A percentile compares a stretch with the other conserved stretches of the same genome.
phyloP scores from a whole-genome alignment of 106 monocot species.

The Triglochin maritima region DNA sequence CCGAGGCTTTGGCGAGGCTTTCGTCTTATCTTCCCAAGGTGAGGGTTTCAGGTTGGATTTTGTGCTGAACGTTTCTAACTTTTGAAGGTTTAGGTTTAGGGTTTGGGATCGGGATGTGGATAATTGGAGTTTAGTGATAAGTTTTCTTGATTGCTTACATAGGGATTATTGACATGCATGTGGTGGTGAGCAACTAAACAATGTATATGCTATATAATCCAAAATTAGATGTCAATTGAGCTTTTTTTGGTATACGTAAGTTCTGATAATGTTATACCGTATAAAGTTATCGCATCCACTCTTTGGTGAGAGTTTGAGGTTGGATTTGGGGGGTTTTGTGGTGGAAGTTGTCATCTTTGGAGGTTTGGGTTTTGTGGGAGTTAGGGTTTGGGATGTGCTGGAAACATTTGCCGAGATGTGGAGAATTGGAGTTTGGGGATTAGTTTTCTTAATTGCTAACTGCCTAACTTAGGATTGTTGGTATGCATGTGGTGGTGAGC shows the following conservation, averaged over 20 bases:
- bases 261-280: neutral
- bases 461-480: too few species aligned
- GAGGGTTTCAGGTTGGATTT: neutral
- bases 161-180: too few species aligned
- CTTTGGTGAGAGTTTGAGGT: too few species aligned
- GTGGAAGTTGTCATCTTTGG: too few species aligned
- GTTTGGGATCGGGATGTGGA: neutral
- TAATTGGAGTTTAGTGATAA: neutral
- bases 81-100: neutral
- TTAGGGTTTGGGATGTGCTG: too few species aligned
- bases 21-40: conserved; percentile 74
- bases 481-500: too few species aligned
- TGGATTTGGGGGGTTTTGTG: too few species aligned
- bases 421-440: too few species aligned
- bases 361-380: too few species aligned
- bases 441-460: too few species aligned
- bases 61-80: neutral
- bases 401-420: too few species aligned
- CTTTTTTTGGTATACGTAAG: neutral
- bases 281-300: too few species aligned
- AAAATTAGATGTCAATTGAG: neutral
- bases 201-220: neutral
- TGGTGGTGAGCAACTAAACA: neutral
- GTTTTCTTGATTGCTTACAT: neutral
- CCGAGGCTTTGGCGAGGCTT: conserved; percentile 54